Base-by-base conservation (phyloP, 1,139 yeast genomes). In the Magnusiomyces fungicola region DNA sequence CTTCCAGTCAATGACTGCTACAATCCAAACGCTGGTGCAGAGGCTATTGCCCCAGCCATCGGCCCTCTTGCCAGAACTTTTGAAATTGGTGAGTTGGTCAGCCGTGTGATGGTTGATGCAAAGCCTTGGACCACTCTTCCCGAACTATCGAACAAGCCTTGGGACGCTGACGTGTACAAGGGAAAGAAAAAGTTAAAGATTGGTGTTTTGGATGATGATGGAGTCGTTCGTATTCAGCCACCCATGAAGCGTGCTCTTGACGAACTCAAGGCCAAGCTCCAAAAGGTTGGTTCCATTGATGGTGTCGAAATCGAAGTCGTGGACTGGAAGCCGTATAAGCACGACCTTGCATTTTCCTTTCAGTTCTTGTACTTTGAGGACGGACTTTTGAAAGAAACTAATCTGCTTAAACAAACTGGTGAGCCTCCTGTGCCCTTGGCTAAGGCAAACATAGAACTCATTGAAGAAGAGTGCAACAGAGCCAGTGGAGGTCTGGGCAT, bases 91-190 rank as follows among this genome's bases (percentile, higher is more conserved):
- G 79, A 79, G 32, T 70, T 72, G 41, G 74, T 80, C 64, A 75
- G 80, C 73, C 73, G 77, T 54, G 55, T 68, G 14, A 70, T 79
- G 51, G 68, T 82, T 44, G 72, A 75, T 49, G 68, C 71, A 24
- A 66, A 77, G 56, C 81, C 83, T 10, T 80, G 86, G 86, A 64
- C 65, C 21, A 54, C 62, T 7, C 86, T 81, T 59, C 76, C 76
- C 9, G 70, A 71, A 50, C 61, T 70, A 32, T 57, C 73, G 14
- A 72, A 74, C 25, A 53, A 76, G 47, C 75, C 76, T 12, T 78
- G 82, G 82, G 71, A 70, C 55, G 56, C 64, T 61, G 29, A 72
- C 68, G n/a, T 64, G 69, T 3, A 47, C 1, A 45, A 54, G 53
- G 51, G 52, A 74, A 43, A 55, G 58, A 56, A 62, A 45, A 66